phyloP scores from a whole-genome alignment of 177 flowering plant genomes.

The Vitis hybrid region DNA sequence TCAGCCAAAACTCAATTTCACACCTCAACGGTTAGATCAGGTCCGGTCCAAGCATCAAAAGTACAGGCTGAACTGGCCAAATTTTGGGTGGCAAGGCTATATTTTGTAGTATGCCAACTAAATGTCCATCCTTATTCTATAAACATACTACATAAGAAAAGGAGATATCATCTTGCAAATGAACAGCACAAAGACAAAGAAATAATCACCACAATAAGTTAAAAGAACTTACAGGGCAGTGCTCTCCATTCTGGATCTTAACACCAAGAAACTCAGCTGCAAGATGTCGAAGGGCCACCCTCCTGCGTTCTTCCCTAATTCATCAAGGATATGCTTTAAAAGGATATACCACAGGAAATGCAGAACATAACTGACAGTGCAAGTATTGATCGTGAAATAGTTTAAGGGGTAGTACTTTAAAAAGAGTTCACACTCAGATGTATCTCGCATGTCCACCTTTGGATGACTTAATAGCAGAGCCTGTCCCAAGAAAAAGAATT shows the following conservation, averaged over 20 bases:
- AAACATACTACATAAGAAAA: neutral
- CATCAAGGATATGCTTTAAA: slow-evolving; percentile 14
- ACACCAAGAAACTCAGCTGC: slow-evolving; percentile 74
- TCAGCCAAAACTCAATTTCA: too few species aligned
- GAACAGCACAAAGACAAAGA: neutral
- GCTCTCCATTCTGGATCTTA: slow-evolving; percentile 85
- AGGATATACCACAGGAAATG: neutral
- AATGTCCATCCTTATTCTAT: neutral
- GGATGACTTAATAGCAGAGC: slow-evolving; percentile 85
- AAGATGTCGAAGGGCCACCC: slow-evolving; percentile 64
- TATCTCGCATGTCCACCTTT: slow-evolving; percentile 79
- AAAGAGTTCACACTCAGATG: slow-evolving; percentile 73
- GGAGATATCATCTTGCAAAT: neutral
- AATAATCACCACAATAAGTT: neutral
- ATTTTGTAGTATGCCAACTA: too few species aligned
- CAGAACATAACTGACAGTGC: neutral
- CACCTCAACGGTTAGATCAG: too few species aligned
- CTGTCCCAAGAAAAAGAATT: slow-evolving; percentile 32
- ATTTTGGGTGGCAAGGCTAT: too few species aligned
- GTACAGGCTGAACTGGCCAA: too few species aligned
- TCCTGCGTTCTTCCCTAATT: slow-evolving; percentile 60
- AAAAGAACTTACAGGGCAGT: slow-evolving; percentile 72
- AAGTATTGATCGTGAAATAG: neutral
- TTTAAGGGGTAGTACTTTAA: slow-evolving; percentile 42
- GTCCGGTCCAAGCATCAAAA: too few species aligned